phyloP scores from a whole-genome alignment of 2,329 filamentous ascomycete genomes.

The Diaporthe velutina region DNA sequence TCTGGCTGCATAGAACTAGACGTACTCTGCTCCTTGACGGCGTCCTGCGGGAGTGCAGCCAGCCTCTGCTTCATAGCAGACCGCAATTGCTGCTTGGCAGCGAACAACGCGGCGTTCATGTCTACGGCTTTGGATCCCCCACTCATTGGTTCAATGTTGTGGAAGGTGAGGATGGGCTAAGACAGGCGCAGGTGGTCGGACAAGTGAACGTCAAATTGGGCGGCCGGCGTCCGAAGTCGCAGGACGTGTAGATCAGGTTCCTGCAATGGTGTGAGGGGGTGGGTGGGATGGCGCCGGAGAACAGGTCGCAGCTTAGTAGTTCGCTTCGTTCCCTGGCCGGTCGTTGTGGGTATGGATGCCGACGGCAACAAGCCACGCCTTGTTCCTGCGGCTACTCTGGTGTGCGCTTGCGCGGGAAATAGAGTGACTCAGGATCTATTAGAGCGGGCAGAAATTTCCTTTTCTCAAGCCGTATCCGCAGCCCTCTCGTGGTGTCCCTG shows the following conservation, averaged over 20 bases:
- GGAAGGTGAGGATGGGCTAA: neutral
- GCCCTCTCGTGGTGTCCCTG: neutral
- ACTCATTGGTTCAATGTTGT: constrained; percentile 34
- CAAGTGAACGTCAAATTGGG: neutral
- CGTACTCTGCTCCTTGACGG: constrained; percentile 79
- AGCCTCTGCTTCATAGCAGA: constrained; percentile 77
- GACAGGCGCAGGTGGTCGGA: neutral
- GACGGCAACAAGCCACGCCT: neutral
- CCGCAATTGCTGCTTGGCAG: constrained; percentile 83
- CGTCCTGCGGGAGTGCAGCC: constrained; percentile 70
- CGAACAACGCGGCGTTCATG: constrained; percentile 68
- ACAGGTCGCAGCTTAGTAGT: constrained; percentile 19
- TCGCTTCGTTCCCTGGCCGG: constrained; percentile 22
- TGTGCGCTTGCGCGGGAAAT: neutral
- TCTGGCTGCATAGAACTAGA: constrained; percentile 25
- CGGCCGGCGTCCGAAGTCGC: constrained; percentile 8
- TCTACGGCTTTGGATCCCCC: constrained; percentile 40
- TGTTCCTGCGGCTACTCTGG: neutral
- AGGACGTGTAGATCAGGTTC: constrained; percentile 13
- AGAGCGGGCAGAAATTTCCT: constrained; percentile 4
- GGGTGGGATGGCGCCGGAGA: constrained; percentile 12
- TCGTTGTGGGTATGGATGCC: constrained; percentile 7
- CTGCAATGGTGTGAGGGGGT: neutral
- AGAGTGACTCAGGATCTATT: constrained; percentile 7
- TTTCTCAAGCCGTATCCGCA: neutral